Evolutionary conservation across 352 stramenopile genomes (phyloP).

Genomic region (Pythium rhizo-oryzae): DNA sequence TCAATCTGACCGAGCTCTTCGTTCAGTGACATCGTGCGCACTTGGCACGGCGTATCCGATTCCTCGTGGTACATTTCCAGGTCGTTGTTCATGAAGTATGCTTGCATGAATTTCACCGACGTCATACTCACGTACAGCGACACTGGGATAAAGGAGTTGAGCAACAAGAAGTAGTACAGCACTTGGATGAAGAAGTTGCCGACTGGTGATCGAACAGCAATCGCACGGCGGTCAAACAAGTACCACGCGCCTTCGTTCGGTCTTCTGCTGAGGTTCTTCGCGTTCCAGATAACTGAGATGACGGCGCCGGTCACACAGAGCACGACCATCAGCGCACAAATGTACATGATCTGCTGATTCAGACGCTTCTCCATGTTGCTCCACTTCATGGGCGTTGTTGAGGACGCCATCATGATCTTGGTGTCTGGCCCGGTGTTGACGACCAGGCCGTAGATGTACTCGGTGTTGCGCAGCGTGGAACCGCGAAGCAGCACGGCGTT

Average conservation of each 20-base stretch:
- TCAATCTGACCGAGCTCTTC: conserved; percentile 95
- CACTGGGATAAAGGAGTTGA: conserved; percentile 97
- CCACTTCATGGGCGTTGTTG: conserved; percentile 84
- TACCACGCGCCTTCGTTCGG: conserved; percentile 53
- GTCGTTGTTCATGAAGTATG: conserved; percentile 54
- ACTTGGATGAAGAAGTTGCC: conserved; percentile 91
- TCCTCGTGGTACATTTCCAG: conserved; percentile 88
- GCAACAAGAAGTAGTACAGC: conserved; percentile 87
- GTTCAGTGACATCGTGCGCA: conserved; percentile 89
- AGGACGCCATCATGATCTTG: conserved; percentile 80
- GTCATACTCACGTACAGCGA: conserved; percentile 97
- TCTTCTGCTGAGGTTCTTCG: conserved; percentile 49
- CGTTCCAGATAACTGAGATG: conserved; percentile 52
- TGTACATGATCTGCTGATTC: conserved; percentile 86
- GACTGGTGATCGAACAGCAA: conserved; percentile 53
- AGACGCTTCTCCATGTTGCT: conserved; percentile 86
- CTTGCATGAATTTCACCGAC: conserved; percentile 89
- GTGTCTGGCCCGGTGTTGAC: conserved; percentile 92
- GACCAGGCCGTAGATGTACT: conserved; percentile 73
- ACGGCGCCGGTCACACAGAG: conserved; percentile 58
- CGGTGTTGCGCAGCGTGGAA: conserved; percentile 57
- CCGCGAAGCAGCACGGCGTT: conserved; percentile 90
- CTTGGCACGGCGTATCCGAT: conserved; percentile 88
- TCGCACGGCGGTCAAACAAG: conserved; percentile 48
- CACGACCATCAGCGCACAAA: conserved; percentile 71